Base-by-base conservation (phyloP, 148 eudicot genomes). In the Simmondsia chinensis region DNA sequence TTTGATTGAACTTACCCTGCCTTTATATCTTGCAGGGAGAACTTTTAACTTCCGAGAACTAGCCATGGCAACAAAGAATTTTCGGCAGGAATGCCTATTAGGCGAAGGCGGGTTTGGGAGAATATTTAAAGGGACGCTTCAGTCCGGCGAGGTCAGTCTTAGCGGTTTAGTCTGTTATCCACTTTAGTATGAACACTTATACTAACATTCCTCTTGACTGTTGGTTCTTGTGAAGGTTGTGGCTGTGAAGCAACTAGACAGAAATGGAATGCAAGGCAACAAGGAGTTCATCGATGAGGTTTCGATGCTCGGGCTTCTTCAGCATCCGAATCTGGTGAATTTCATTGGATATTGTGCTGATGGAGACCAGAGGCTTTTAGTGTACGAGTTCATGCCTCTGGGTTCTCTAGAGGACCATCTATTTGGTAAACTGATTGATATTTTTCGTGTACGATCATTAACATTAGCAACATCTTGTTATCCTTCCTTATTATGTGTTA, bases 341-440 rank as follows among this genome's bases (percentile, higher is more conserved):
- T 73, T 87, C 4, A 48, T 87, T 5, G 94, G 96, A 20, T 83
- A 80, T 39, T 83, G 94, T 69, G 88, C 96, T 45, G 94, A 87
- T 63, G 94, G 94, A 54, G 94, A 87, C 35, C 94, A 87, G 43
- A 67, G 96, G 63, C 80, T 83, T 65, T 64, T 87, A 56, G 94
- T 87, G n/a, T 73, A 80, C 37, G 94, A 87, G 41, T 77, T 71
- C 68, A 56, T 87, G 76, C 59, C 79, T n/a, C 42, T 46, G 65
- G 86, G 94, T 37, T 80, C 84, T 41, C 43, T 87, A 33, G 73
- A 80, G 48, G 53, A 68, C 23, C 83, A 74, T 51, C 59, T 87
- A 43, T 59, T 72, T 52, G 94, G 94, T 87, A 83, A 15, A 16
- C 33, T 23, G 27, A 17, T 40, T 28, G 25, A 4, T 24, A 21